Evolutionary conservation across 2,329 filamentous ascomycete species (phyloP).

Genomic region (Aspergillus sp.): DNA sequence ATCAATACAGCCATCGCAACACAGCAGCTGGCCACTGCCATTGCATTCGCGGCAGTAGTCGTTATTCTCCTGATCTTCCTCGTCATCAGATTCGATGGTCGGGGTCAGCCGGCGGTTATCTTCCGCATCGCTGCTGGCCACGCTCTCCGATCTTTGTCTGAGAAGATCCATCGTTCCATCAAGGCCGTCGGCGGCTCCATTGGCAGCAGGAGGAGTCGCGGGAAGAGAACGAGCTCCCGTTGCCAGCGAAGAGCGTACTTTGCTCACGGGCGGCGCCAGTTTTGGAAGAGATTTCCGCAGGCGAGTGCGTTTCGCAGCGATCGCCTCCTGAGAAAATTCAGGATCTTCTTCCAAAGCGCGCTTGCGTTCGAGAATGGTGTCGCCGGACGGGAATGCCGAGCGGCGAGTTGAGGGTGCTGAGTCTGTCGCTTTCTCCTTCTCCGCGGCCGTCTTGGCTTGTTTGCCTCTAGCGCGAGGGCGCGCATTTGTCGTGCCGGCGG

Average conservation of each 20-base stretch:
- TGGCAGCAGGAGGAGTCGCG: constrained; percentile 10
- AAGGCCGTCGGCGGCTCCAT: background rate
- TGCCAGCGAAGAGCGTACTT: constrained; percentile 23
- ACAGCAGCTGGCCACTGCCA: constrained; percentile 80
- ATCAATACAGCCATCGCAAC: constrained; percentile 87
- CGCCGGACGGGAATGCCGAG: constrained; percentile 21
- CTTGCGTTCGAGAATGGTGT: constrained; percentile 26
- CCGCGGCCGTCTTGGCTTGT: constrained; percentile 26
- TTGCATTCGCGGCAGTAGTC: constrained; percentile 87
- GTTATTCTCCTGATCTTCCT: constrained; percentile 64
- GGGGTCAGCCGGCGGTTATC: constrained; percentile 23
- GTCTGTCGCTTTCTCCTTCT: constrained; percentile 15
- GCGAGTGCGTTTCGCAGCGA: constrained; percentile 26
- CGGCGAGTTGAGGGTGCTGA: constrained; percentile 8
- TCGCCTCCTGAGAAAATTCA: constrained; percentile 25
- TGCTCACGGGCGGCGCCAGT: constrained; percentile 23
- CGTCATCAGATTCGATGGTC: constrained; percentile 6
- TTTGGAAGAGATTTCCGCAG: constrained; percentile 21
- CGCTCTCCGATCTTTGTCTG: constrained; percentile 16
- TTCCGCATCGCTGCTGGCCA: constrained; percentile 23
- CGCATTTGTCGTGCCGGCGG: constrained; percentile 13
- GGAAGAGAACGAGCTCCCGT: constrained; percentile 10
- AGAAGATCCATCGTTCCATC: background rate
- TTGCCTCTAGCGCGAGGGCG: constrained; percentile 19
- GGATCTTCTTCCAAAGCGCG: constrained; percentile 28